A percentile compares a stretch with the other conserved stretches of the same genome.
Evolutionary conservation across 768 basidiomycete genomes (phyloP).

Genomic region (Kwoniella dejecticola): DNA sequence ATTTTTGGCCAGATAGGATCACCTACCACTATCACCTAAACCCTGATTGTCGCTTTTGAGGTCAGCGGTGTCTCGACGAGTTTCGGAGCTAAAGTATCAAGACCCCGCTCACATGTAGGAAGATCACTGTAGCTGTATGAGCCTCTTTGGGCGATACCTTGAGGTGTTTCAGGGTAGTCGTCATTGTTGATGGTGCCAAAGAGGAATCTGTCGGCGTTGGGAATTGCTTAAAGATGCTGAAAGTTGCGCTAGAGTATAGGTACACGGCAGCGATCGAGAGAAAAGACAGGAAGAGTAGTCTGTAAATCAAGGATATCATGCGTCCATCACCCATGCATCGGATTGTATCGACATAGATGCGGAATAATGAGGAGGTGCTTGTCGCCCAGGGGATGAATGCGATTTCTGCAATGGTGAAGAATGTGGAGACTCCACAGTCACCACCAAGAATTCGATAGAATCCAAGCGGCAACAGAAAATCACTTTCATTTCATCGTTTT

Average conservation of each 20-base stretch:
- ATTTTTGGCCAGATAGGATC: background rate
- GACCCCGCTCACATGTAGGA: constrained; percentile 72
- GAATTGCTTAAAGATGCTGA: too few species aligned
- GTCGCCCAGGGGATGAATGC: too few species aligned
- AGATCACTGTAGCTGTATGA: constrained; percentile 85
- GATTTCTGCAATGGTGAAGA: background rate
- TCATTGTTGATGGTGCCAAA: constrained; percentile 13
- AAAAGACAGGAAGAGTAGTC: background rate
- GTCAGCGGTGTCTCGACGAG: background rate
- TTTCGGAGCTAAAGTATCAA: background rate
- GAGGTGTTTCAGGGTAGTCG: constrained; percentile 43
- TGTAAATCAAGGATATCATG: background rate
- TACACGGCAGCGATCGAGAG: too few species aligned
- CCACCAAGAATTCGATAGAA: background rate
- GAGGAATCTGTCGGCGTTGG: too few species aligned
- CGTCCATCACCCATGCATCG: background rate
- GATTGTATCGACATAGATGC: background rate
- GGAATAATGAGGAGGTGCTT: background rate
- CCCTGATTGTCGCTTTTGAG: constrained; percentile 14
- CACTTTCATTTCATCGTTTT: background rate
- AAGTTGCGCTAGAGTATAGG: too few species aligned
- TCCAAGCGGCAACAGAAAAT: background rate
- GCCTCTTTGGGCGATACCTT: constrained; percentile 46
- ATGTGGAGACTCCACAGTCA: constrained; percentile 8
- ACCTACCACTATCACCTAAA: constrained; percentile 44